Percentiles rank a stretch among this genome's conserved stretches.
Evolutionary conservation across 495 filamentous ascomycete species (phyloP).

Genomic region (Astrothelium subdiscretum): DNA sequence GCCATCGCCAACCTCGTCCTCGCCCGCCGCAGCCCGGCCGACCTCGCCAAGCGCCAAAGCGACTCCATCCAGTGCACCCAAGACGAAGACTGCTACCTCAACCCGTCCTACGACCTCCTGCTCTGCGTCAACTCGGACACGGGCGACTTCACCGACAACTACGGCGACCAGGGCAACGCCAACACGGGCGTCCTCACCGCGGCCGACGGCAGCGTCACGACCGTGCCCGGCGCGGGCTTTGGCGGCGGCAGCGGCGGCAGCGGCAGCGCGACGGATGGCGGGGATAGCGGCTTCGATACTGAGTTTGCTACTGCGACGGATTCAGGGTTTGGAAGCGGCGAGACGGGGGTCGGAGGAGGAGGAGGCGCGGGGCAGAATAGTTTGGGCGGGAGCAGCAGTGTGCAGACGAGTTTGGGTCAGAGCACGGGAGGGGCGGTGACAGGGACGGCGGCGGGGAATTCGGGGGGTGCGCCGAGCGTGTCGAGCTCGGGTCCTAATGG

Average conservation of each 20-base stretch:
- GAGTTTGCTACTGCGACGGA: no score
- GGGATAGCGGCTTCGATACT: neutral
- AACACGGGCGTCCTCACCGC: neutral
- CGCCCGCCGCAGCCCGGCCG: neutral
- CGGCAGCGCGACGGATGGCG: neutral
- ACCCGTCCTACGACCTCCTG: neutral
- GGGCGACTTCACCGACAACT: neutral
- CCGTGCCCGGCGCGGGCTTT: neutral
- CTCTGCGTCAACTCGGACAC: neutral
- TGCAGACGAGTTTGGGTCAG: neutral
- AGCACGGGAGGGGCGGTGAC: neutral
- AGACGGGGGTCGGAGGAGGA: no score
- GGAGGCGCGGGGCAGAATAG: no score
- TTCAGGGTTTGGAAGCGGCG: no score
- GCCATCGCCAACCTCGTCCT: neutral
- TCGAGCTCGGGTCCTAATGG: neutral
- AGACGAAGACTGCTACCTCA: neutral
- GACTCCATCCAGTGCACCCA: neutral
- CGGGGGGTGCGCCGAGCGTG: neutral
- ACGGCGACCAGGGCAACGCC: neutral
- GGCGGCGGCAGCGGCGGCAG: neutral
- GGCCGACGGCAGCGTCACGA: neutral
- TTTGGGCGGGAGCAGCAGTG: no score
- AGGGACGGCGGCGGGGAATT: neutral
- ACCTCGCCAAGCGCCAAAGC: neutral